Percentiles rank a stretch among this genome's conserved stretches.
phyloP scores from a whole-genome alignment of 2,329 filamentous ascomycete genomes.

The Aureobasidium zeae region DNA sequence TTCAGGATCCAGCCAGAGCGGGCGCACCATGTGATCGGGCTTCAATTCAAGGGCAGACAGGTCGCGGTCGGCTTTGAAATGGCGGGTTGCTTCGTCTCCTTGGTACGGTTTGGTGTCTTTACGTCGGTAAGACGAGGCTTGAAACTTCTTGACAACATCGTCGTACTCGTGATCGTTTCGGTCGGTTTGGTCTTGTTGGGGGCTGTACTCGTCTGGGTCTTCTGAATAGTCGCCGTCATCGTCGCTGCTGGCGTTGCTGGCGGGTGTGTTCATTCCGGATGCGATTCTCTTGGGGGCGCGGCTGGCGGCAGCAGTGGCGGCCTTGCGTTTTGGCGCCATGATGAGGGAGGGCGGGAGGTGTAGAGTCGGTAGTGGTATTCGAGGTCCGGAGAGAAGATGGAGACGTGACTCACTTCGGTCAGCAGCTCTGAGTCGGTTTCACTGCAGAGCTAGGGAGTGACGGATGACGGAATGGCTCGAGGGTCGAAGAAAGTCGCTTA shows the following conservation, averaged over 20 bases:
- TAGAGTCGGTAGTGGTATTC: not conserved
- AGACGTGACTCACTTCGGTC: too few relatives aligned
- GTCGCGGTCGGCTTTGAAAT: conserved; percentile 55
- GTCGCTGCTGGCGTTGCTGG: conserved; percentile 41
- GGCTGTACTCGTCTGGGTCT: conserved; percentile 24
- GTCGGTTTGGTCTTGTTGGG: too few relatives aligned
- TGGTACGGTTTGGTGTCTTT: conserved; percentile 35
- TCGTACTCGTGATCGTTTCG: conserved; percentile 28
- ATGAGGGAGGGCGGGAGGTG: not conserved
- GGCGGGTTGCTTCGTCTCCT: conserved; percentile 46
- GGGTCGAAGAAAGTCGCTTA: not conserved
- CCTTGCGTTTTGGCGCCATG: conserved; percentile 33
- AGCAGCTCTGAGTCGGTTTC: too few relatives aligned
- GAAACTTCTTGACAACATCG: conserved; percentile 45
- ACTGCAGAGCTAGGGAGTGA: too few relatives aligned
- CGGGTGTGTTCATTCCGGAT: conserved; percentile 34
- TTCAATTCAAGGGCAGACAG: conserved; percentile 78
- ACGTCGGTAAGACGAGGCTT: conserved; percentile 43
- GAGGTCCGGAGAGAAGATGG: too few relatives aligned
- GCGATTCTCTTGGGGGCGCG: conserved; percentile 31
- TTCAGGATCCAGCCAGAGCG: conserved; percentile 85
- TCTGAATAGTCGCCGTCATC: conserved; percentile 41
- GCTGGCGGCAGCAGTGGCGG: conserved; percentile 26
- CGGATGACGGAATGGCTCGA: conserved; percentile 2
- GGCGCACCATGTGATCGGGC: conserved; percentile 78